Percentiles rank a stretch among this genome's conserved stretches.
Evolutionary conservation across 345 rosid genomes (phyloP).

Genomic region (Salix caprea): DNA sequence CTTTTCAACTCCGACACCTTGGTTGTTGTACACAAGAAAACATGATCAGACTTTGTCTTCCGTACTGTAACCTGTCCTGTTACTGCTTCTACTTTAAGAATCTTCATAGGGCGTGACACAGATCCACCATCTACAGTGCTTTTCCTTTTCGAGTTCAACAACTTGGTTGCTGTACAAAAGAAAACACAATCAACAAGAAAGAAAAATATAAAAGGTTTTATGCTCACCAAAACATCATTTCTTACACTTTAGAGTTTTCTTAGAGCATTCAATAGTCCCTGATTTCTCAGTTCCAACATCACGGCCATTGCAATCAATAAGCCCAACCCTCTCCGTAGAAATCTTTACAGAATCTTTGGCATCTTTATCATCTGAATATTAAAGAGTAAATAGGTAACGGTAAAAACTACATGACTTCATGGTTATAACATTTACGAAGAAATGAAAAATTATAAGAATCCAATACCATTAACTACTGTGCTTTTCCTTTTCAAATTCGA

Average conservation of each 20-base stretch:
- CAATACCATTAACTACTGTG: constrained; percentile 29
- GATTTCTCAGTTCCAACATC: constrained; percentile 34
- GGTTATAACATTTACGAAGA: not conserved
- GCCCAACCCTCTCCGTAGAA: constrained; percentile 30
- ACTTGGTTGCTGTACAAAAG: constrained; percentile 24
- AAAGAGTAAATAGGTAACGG: no score
- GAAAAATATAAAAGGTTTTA: not conserved
- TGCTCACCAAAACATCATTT: not conserved
- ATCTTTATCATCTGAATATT: constrained; percentile 31
- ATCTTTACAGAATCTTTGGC: constrained; percentile 29
- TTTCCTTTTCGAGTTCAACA: constrained; percentile 49
- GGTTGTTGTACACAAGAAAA: constrained; percentile 26
- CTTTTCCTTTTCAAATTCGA: constrained; percentile 50
- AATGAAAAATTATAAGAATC: constrained; percentile 7
- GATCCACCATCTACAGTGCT: constrained; percentile 22
- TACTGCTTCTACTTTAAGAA: constrained; percentile 32
- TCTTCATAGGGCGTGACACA: constrained; percentile 31
- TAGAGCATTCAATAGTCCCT: constrained; percentile 24
- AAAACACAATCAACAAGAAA: not conserved
- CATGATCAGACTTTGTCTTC: constrained; percentile 23
- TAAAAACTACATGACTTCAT: constrained; percentile 1
- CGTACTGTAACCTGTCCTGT: constrained; percentile 22
- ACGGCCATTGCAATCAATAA: constrained; percentile 18
- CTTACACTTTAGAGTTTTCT: constrained; percentile 38
- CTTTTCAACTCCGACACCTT: constrained; percentile 47